Base-by-base conservation (phyloP, 163 green algal genomes). In the Botryococcus braunii region DNA sequence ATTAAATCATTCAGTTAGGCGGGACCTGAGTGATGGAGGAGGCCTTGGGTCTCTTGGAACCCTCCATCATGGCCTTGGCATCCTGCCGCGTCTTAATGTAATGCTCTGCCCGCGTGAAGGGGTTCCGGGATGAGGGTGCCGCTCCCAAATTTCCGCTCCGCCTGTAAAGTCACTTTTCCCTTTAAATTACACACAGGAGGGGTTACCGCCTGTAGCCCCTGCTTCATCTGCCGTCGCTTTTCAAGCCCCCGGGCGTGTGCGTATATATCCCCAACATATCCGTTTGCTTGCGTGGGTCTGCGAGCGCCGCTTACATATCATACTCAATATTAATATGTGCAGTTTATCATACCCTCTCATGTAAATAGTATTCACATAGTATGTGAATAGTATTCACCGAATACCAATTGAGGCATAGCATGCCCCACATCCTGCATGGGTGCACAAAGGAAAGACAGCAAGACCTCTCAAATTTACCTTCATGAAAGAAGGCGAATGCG, bases 141-240 rank as follows among this genome's bases (percentile, higher is more conserved):
- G 43, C 41, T 5, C 62, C 58, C 68, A 82, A 73, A 62, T 82
- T 83, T 21, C 77, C 77, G 34, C 65, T 74, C 34, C 72, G 74
- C 43, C 77, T 65, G 57, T 29, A 57, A 27, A 17, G 21, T 9
- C 11, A 62, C n/a, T n/a, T n/a, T n/a, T n/a, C 25, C 9, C 21
- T 25, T 38, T 25, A 62, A 17, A 37, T 25, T 17, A n/a, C 52
- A 62, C 46, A 13, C 17, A 17, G 52, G 21, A 62, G 52, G 52
- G 21, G n/a, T 62, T 37, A 17, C 21, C 11, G n/a, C n/a, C n/a
- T n/a, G n/a, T n/a, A n/a, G n/a, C n/a, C n/a, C n/a, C n/a, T n/a
- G n/a, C n/a, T n/a, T n/a, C n/a, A n/a, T n/a, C n/a, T n/a, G n/a
- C n/a, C n/a, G n/a, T n/a, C n/a, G n/a, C n/a, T n/a, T n/a, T n/a